Evolutionary conservation across 2,329 filamentous ascomycete genomes (phyloP), one percentile per base, ranked within the genome.

Genomic region (Tympanopsis confertula): DNA sequence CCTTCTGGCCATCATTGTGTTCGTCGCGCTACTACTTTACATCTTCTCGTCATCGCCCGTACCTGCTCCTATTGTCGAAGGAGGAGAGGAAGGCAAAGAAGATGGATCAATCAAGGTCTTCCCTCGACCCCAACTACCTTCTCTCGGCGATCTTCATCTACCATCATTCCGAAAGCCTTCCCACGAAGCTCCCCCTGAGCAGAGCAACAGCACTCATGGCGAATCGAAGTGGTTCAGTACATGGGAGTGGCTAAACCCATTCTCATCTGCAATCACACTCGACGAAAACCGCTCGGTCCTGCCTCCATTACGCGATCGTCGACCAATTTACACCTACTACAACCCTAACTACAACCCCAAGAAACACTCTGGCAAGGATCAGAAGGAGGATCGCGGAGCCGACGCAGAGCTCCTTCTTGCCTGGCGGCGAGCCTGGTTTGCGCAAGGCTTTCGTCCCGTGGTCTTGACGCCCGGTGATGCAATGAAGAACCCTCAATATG

Each of bases 231-330:
- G 89, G 89, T 85, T 86, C 60, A 79, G 75, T 45, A 80, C 94
- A 56, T 93, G 82, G 78, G 86, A 82, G 54, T 96, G 88, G 87
- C 70, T 85, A 49, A 84, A 83, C 43, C 86, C 88, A 3, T 96
- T 95, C 57, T 94, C 87, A 14, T 87, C 79, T 32, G 74, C 77
- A 13, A 68, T 91, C 41, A 80, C 74, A 0, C 69, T 91, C 40
- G 88, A 94, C 52, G 83, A 94, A 55, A 82, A 83, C 50, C 73
- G 86, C 38, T 80, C 83, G 5, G 72, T 96, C 39, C 76, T 96
- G 3, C 91, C 91, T 35, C 84, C 85, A 3, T 63, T 94, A 19
- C 61, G 57, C 35, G 63, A 72, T 20, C 74, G 89, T 17, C 78
- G 10, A 13, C 17, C 17, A 10, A 33, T 33, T 15, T 33, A 33